Conservation (phyloP, 2,329 filamentous ascomycete species). For the Corinectria fuckeliana region DNA sequence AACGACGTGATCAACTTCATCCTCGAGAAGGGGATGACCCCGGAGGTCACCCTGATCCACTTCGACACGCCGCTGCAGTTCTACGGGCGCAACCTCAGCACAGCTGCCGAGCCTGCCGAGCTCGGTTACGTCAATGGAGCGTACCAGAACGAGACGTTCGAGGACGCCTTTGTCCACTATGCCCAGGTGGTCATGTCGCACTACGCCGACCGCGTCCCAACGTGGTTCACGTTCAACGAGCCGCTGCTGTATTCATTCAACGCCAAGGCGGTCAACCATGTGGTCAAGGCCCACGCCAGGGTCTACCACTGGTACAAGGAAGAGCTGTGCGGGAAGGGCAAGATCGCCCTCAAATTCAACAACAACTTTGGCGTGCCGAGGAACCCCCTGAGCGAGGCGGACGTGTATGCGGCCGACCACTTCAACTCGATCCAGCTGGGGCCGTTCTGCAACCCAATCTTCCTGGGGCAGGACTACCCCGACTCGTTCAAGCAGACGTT, state of each 20-base stretch:
- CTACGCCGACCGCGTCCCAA: slow-evolving; percentile 57
- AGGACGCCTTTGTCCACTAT: slow-evolving; percentile 60
- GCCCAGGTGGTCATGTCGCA: slow-evolving; percentile 58
- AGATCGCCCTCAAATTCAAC: slow-evolving; percentile 57
- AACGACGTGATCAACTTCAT: slow-evolving; percentile 59
- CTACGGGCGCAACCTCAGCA: slow-evolving; percentile 42
- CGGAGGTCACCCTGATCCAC: slow-evolving; percentile 56
- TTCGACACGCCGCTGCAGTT: slow-evolving; percentile 56
- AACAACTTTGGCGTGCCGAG: slow-evolving; percentile 58
- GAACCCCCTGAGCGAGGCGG: slow-evolving; percentile 46
- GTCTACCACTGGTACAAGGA: slow-evolving; percentile 62
- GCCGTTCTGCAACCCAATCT: slow-evolving; percentile 60
- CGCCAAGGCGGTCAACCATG: slow-evolving; percentile 47
- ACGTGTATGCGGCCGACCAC: slow-evolving; percentile 53
- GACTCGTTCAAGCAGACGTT: slow-evolving; percentile 53
- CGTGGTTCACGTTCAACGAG: slow-evolving; percentile 63
- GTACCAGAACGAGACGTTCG: slow-evolving; percentile 54
- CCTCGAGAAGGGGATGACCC: slow-evolving; percentile 56
- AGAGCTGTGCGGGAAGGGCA: slow-evolving; percentile 56
- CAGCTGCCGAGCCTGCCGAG: slow-evolving; percentile 28
- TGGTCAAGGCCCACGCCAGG: slow-evolving; percentile 56
- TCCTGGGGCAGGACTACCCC: slow-evolving; percentile 58
- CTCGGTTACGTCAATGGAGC: slow-evolving; percentile 51
- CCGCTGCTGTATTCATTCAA: slow-evolving; percentile 51
- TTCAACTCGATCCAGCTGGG: slow-evolving; percentile 57